Evolutionary conservation across 306 rosid species (phyloP).

Genomic region (Sphenostylis stenocarpa): DNA sequence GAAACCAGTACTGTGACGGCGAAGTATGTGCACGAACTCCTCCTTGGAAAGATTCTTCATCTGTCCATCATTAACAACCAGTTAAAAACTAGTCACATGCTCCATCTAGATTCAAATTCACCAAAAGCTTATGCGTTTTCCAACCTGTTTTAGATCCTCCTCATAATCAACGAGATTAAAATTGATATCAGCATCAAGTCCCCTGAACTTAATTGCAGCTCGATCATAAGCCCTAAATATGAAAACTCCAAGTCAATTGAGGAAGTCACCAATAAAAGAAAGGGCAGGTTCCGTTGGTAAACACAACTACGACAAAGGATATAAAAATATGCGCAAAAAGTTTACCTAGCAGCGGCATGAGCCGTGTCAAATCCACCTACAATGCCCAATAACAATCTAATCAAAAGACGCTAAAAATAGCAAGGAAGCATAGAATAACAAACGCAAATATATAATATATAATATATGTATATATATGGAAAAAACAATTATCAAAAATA

Average conservation of each 20-base stretch:
- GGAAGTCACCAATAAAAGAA: not conserved
- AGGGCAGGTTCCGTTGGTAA: not conserved
- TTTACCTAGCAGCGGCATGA: conserved; percentile 96
- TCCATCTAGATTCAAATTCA: conserved; percentile 10
- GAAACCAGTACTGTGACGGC: conserved; percentile 97
- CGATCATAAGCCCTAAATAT: conserved; percentile 92
- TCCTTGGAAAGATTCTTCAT: conserved; percentile 85
- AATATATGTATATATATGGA: not conserved
- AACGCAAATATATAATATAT: conserved; percentile 26
- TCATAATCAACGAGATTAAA: conserved; percentile 89
- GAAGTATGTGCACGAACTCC: conserved; percentile 94
- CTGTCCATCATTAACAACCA: conserved; percentile 42
- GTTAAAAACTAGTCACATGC: conserved; percentile 6
- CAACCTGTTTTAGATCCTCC: conserved; percentile 90
- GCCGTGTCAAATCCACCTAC: conserved; percentile 99
- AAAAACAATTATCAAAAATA: conserved; percentile 12
- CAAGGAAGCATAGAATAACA: conserved; percentile 26
- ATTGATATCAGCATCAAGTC: conserved; percentile 96
- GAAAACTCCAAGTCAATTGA: conserved; percentile 28
- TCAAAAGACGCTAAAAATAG: conserved; percentile 43
- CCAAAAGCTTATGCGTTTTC: conserved; percentile 12
- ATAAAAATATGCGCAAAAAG: not conserved
- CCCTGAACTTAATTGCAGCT: conserved; percentile 98
- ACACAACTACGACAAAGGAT: not conserved
- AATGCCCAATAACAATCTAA: conserved; percentile 32